Evolutionary conservation across 1,284 basidiomycete genomes (phyloP).

Genomic region (Ceratobasidium sp.): DNA sequence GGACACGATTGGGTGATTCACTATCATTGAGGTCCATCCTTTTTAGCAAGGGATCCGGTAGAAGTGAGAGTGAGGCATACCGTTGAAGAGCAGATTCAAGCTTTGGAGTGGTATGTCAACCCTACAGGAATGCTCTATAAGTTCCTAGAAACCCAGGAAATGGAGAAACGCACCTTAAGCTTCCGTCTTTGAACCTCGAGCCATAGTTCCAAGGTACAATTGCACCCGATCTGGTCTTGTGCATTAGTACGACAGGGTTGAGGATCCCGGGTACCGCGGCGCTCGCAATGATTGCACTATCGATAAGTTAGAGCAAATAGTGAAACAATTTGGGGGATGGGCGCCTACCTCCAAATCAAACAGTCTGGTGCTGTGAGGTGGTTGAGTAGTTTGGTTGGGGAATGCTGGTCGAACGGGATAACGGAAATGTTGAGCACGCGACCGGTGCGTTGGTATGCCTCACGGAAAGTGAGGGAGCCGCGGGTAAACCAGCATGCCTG

Average conservation of each 20-base stretch:
- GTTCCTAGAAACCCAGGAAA: not conserved
- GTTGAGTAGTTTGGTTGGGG: conserved; percentile 96
- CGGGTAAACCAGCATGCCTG: conserved; percentile 88
- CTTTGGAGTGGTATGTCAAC: conserved; percentile 96
- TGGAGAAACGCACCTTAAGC: conserved; percentile 77
- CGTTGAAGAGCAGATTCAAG: conserved; percentile 94
- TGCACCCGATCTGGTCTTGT: conserved; percentile 86
- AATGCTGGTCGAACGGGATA: conserved; percentile 93
- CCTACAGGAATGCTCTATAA: conserved; percentile 56
- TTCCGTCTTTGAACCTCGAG: conserved; percentile 92
- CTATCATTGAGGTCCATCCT: conserved; percentile 59
- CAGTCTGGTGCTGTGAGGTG: conserved; percentile 95
- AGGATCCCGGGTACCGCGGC: conserved; percentile 89
- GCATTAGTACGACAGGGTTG: conserved; percentile 92
- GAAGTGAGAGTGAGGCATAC: conserved; percentile 56
- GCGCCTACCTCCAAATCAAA: conserved; percentile 66
- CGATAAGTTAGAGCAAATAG: conserved; percentile 65
- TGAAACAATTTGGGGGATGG: conserved; percentile 54
- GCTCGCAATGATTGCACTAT: conserved; percentile 81
- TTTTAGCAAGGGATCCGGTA: conserved; percentile 3
- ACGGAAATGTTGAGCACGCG: conserved; percentile 96
- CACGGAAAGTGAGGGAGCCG: conserved; percentile 95
- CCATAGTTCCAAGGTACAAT: conserved; percentile 96
- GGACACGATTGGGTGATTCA: conserved; percentile 95
- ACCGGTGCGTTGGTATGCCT: conserved; percentile 94